Base-by-base conservation (phyloP, 1,139 yeast genomes). In the Meyerozyma carpophila region DNA sequence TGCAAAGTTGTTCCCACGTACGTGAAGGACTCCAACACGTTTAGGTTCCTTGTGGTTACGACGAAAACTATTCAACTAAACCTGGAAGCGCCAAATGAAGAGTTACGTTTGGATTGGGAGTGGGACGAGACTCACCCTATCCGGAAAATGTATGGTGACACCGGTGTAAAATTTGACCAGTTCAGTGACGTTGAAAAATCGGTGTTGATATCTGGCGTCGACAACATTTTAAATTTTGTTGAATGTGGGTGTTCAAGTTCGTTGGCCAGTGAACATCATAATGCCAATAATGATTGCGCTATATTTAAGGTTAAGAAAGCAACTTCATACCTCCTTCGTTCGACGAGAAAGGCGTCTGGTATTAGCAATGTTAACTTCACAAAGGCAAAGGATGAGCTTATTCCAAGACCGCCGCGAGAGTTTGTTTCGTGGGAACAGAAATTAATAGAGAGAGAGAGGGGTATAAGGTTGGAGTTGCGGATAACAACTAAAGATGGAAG, bases 91-190 rank as follows among this genome's bases (percentile, higher is more conserved):
- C 36, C 50, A 5, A 68, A 63, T 11, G 75, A 79, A 36, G 97
- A 91, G 59, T 65, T 91, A 32, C 75, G 94, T 1, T 65, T 88
- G 21, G 79, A 79, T 1, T 91, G 98, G 98, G 88, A 84, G 50
- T 91, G 96, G 96, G 96, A 90, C 58, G 58, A 64, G 5, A 54
- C 65, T 10, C 96, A 90, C 58, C 96, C 97, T 2, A 85, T 88
- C 32, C 66, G 68, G 45, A 73, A 73, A 50, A 62, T 86, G 47
- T 70, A 75, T 18, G 34, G 58, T 47, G 29, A 72, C 64, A 40
- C 16, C 10, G 57, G 57, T 3, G 43, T 57, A 16, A 70, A 70
- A 49, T 77, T 78, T 57, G 83, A 79, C 42, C 73, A 66, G 39
- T 58, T 83, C 38, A 54, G 66, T 6, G 77, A 77, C 39, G 63